A percentile compares a stretch with the other conserved stretches of the same genome.
Conservation (phyloP, 805 yeast genomes). For the Candida dajiaensis region DNA sequence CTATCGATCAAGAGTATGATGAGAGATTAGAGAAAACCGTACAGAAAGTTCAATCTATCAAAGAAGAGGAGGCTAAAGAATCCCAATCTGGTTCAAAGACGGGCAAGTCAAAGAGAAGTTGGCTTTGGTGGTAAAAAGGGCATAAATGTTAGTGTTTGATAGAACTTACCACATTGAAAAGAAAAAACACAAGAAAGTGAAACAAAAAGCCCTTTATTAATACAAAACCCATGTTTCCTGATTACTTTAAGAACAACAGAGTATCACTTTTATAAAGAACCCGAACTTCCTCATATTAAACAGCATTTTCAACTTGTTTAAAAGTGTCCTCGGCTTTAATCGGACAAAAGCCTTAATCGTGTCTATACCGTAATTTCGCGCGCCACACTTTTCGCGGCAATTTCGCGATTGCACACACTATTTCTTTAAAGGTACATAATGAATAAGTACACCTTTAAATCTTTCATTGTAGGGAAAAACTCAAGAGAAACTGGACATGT, state of each 20-base stretch:
- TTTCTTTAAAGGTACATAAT: background rate
- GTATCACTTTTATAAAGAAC: no score
- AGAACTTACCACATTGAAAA: no score
- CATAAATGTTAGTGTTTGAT: no score
- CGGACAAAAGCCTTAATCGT: background rate
- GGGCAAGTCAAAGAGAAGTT: background rate
- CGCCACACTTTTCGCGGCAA: background rate
- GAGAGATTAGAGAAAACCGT: conserved; percentile 7
- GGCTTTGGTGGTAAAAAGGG: background rate
- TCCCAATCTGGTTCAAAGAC: background rate
- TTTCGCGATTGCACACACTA: background rate
- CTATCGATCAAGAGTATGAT: conserved; percentile 15
- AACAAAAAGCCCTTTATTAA: no score
- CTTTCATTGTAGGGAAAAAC: background rate
- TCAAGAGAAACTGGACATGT: background rate
- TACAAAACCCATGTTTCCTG: no score
- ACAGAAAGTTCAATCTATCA: conserved; percentile 3
- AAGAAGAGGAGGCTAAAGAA: conserved; percentile 1
- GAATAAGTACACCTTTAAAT: background rate
- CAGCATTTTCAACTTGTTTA: background rate
- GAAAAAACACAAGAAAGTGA: no score
- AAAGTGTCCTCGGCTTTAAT: background rate
- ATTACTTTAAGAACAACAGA: no score
- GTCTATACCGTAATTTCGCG: background rate
- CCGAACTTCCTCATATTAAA: no score